Base-by-base conservation (phyloP, 495 filamentous ascomycete genomes). In the Chaetomium tenue region DNA sequence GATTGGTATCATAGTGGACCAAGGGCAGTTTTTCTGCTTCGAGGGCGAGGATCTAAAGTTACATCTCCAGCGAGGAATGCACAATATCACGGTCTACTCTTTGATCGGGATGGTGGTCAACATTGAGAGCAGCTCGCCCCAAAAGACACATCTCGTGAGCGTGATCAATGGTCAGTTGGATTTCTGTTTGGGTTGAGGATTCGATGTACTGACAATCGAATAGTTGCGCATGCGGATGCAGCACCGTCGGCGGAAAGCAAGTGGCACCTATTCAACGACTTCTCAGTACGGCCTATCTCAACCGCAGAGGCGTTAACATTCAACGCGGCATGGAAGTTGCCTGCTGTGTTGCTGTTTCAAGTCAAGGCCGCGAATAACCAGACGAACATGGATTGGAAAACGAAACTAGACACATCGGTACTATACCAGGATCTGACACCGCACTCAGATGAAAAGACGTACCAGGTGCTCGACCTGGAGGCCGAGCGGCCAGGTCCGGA, bases 221-320 rank as follows among this genome's bases (percentile, higher is more conserved):
- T 22, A 65, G 91, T 96, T 50, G 89, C 87, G 0, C 84, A 93
- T 26, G 91, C 92, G 3, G 81, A 83, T 23, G 73, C 76, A 2
- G 76, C 81, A 7, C 67, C 81, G 6, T 79, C 85, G 9, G 73
- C 72, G 2, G 79, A 85, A 58, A 84, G 79, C 66, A 86, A 86
- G 65, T 99, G 94, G 94, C 90, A 97, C 70, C 73, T 99, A 5
- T 96, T 99, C 76, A 99, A 99, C 60, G 94, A 99, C 75, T 99
- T 99, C 67, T 79, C 95, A 15, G 94, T 99, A 39, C 85, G 89
- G 6, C 85, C 88, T n/a, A 82, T 96, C 20, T 81, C 87, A 16
- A 78, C 68, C 11, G 88, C 89, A 42, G 93, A 98, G 72, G 95
- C 95, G 5, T 78, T 98, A 15, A 86, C 87, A 16, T 98, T 98